Evolutionary conservation across 2,329 filamentous ascomycete genomes (phyloP).

Genomic region (Paraconiothyrium sp.): DNA sequence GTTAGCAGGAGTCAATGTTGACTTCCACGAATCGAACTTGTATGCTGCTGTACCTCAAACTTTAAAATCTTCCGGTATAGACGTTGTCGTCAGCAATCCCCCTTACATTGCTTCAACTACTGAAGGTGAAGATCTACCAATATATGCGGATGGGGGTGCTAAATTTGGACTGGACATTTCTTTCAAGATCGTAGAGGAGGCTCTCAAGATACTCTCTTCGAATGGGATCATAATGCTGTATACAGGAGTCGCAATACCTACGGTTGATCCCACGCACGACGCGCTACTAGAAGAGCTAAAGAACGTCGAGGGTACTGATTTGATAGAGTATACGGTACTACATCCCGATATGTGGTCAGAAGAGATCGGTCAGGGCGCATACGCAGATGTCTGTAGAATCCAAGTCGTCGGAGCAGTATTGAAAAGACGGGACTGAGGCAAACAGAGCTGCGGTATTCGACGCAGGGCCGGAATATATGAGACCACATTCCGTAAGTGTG

Average conservation of each 20-base stretch:
- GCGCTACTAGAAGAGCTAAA: constrained; percentile 30
- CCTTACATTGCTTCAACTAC: constrained; percentile 36
- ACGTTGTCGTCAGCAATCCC: constrained; percentile 37
- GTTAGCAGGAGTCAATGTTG: constrained; percentile 24
- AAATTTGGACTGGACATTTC: constrained; percentile 35
- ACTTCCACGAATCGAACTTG: constrained; percentile 32
- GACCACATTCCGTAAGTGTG: background rate
- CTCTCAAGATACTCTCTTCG: constrained; percentile 27
- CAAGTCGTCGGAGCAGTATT: constrained; percentile 35
- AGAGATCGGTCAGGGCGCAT: constrained; percentile 33
- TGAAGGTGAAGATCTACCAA: constrained; percentile 31
- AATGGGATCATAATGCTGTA: constrained; percentile 32
- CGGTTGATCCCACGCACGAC: constrained; percentile 27
- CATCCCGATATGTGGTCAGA: constrained; percentile 40
- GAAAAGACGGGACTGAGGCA: background rate
- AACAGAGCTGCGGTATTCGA: background rate
- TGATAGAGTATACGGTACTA: constrained; percentile 32
- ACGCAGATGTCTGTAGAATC: constrained; percentile 36
- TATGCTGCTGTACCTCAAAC: constrained; percentile 27
- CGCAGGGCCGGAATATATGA: background rate
- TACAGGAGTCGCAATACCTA: constrained; percentile 34
- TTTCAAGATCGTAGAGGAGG: constrained; percentile 31
- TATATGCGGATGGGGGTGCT: constrained; percentile 37
- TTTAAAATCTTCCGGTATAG: constrained; percentile 22
- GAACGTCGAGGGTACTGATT: constrained; percentile 21